Conservation (phyloP, 2,329 filamentous ascomycete species). For the Botrytis elliptica region DNA sequence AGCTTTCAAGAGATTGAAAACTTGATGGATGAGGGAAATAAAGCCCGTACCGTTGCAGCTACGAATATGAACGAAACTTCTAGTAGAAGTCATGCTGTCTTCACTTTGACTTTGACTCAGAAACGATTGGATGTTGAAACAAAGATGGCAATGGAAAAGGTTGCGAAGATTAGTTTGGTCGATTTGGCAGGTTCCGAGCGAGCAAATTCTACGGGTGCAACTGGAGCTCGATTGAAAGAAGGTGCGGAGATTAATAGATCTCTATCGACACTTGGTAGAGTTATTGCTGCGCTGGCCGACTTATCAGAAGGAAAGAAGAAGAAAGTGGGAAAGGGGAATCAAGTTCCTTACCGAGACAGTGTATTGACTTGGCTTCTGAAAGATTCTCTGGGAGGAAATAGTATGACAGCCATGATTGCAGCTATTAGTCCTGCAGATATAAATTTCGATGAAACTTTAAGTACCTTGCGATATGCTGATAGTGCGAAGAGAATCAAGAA, state of each 20-base stretch:
- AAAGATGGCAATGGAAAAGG: slow-evolving; percentile 96
- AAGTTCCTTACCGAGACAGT: slow-evolving; percentile 96
- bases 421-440: slow-evolving; percentile 98
- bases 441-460: slow-evolving; percentile 97
- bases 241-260: slow-evolving; percentile 98
- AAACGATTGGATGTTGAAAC: slow-evolving; percentile 89
- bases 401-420: slow-evolving; percentile 99
- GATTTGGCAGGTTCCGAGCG: slow-evolving; percentile 97
- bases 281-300: slow-evolving; percentile 94
- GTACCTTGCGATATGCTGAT: slow-evolving; percentile 93
- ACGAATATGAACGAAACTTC: slow-evolving; percentile 99
- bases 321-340: slow-evolving; percentile 64
- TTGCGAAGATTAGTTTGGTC: slow-evolving; percentile 95
- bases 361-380: slow-evolving; percentile 95
- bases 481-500: slow-evolving; percentile 99
- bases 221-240: slow-evolving; percentile 91
- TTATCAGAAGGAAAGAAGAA: slow-evolving; percentile 82
- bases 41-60: slow-evolving; percentile 93
- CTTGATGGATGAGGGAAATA: slow-evolving; percentile 99
- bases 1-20: slow-evolving; percentile 96
- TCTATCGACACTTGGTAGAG: slow-evolving; percentile 90
- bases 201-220: slow-evolving; percentile 95
- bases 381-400: slow-evolving; percentile 95
- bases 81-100: slow-evolving; percentile 96
- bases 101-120: slow-evolving; percentile 92